Evolutionary conservation across 2,329 filamentous ascomycete species (phyloP).

Genomic region (Colletotrichum lupini): DNA sequence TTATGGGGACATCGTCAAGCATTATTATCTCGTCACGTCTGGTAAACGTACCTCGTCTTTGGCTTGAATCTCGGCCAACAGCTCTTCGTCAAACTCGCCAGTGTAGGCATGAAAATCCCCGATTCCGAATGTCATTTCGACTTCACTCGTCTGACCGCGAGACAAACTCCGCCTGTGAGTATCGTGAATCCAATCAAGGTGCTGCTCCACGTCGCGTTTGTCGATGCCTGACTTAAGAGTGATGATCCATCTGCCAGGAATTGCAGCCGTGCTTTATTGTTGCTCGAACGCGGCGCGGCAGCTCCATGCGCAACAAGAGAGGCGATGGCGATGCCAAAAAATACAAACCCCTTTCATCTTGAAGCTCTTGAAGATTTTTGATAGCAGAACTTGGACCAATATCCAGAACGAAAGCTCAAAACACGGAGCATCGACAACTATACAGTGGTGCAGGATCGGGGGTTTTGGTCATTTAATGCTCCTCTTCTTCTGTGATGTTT

Average conservation of each 20-base stretch:
- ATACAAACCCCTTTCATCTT: neutral
- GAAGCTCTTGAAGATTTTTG: no score
- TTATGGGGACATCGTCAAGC: no score
- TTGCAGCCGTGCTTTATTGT: neutral
- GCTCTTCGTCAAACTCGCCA: constrained; percentile 55
- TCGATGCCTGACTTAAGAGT: constrained; percentile 39
- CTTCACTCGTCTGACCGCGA: constrained; percentile 47
- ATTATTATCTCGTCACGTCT: neutral
- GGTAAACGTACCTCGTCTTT: constrained; percentile 43
- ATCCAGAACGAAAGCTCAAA: no score
- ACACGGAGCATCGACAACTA: no score
- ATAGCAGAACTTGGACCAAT: no score
- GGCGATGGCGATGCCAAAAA: neutral
- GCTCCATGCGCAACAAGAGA: neutral
- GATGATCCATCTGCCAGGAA: neutral
- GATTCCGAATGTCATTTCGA: constrained; percentile 53
- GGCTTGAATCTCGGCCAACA: constrained; percentile 50
- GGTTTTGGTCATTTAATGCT: neutral
- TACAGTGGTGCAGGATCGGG: no score
- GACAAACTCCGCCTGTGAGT: constrained; percentile 49
- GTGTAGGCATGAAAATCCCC: constrained; percentile 53
- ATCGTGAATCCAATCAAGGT: constrained; percentile 48
- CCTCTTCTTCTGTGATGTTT: neutral
- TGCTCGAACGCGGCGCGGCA: neutral
- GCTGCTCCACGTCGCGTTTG: constrained; percentile 45